Evolutionary conservation across 2,329 filamentous ascomycete genomes (phyloP).

Genomic region (Talaromyces marneffei): DNA sequence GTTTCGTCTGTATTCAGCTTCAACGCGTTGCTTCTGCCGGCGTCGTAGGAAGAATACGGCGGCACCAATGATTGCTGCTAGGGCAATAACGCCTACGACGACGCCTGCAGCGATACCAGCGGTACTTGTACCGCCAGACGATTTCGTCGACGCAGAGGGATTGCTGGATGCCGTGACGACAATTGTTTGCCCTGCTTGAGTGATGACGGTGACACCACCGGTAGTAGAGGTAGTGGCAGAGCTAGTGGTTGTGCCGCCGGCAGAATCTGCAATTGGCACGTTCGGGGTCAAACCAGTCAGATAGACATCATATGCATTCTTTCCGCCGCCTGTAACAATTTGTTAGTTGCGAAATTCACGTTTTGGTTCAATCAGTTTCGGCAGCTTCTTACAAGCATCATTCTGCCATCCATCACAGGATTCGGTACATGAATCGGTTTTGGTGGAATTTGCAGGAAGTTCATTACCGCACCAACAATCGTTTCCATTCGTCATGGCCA

Average conservation of each 20-base stretch:
- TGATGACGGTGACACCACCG: conserved; percentile 24
- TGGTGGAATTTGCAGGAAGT: conserved; percentile 54
- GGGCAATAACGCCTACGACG: conserved; percentile 71
- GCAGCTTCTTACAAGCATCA: conserved; percentile 57
- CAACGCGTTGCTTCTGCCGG: conserved; percentile 68
- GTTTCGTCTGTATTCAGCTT: conserved; percentile 78
- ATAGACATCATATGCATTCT: conserved; percentile 46
- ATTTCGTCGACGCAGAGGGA: conserved; percentile 12
- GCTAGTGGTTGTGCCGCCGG: conserved; percentile 21
- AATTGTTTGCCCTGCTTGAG: conserved; percentile 27
- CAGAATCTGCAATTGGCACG: conserved; percentile 19
- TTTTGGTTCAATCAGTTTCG: too few species aligned
- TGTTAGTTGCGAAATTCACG: conserved; percentile 16
- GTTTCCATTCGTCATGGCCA: conserved; percentile 55
- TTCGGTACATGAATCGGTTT: conserved; percentile 57
- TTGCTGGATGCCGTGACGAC: conserved; percentile 28
- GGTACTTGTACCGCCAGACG: conserved; percentile 56
- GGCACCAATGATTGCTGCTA: conserved; percentile 62
- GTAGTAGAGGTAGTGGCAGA: conserved; percentile 29
- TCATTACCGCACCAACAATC: conserved; percentile 68
- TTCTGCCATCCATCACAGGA: conserved; percentile 58
- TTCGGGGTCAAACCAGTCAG: conserved; percentile 45
- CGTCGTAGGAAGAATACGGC: conserved; percentile 69
- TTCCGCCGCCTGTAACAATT: conserved; percentile 51
- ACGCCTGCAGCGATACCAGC: conserved; percentile 81